These are phyloP conservation scores for Fusarium chaquense DNA, from an alignment of 2,329 filamentous ascomycete species.

Conservation along the genomic window DNA sequence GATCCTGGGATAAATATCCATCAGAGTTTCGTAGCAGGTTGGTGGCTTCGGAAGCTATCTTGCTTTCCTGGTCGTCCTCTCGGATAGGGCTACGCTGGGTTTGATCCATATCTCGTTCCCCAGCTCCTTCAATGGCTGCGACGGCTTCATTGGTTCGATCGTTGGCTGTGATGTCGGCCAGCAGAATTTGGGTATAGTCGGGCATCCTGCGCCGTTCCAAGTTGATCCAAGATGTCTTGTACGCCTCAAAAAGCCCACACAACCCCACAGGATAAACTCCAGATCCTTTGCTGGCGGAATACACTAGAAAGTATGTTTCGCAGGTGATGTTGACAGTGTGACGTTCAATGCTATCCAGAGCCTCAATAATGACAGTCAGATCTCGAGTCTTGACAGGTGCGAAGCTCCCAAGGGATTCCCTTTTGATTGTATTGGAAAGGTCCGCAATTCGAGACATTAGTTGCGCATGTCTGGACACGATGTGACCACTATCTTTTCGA, in stretches of 20 bases:
- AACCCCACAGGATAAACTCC: fast-evolving
- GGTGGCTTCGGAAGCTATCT: not conserved
- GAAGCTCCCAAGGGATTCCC: fast-evolving
- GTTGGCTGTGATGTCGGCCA: fast-evolving
- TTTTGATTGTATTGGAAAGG: fast-evolving
- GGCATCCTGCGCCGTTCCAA: fast-evolving
- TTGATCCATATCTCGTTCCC: not conserved
- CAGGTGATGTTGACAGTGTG: not conserved
- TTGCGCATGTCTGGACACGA: not conserved
- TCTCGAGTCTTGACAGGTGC: not conserved
- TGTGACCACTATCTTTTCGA: fast-evolving
- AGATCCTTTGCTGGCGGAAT: not conserved
- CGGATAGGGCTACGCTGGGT: too few species aligned
- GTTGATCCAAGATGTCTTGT: not conserved
- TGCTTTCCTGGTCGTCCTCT: not conserved
- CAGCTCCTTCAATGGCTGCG: fast-evolving
- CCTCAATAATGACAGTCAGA: not conserved
- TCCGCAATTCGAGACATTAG: not conserved
- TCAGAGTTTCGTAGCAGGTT: not conserved
- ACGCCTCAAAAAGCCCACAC: not conserved
- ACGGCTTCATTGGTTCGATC: fast-evolving
- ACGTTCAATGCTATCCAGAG: not conserved
- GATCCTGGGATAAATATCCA: not conserved
- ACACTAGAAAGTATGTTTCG: not conserved
- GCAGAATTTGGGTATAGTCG: too few species aligned